These are phyloP conservation scores for Fusarium sp. DNA, from an alignment of 2,329 filamentous ascomycete species.

Conservation along the genomic window DNA sequence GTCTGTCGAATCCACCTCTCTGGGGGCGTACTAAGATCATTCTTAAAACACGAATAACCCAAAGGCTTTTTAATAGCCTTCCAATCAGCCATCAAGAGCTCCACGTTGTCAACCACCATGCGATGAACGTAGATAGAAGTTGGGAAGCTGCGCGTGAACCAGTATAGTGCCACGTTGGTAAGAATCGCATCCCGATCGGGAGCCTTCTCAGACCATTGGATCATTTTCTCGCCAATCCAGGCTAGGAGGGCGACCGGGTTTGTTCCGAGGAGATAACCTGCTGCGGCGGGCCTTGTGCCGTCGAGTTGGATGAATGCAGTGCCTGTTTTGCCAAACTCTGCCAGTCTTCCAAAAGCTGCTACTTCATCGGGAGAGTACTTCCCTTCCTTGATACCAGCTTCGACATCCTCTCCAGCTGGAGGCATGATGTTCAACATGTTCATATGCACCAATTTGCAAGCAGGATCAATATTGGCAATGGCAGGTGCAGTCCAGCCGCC, in stretches of 20 bases:
- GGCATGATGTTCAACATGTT: constrained; percentile 11
- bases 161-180: constrained; percentile 19
- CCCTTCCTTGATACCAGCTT: neutral
- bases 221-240: constrained; percentile 27
- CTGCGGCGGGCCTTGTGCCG: constrained; percentile 15
- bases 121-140: constrained; percentile 23
- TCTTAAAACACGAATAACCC: constrained; percentile 20
- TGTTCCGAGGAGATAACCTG: constrained; percentile 14
- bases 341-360: neutral
- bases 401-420: neutral
- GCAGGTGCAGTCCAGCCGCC: constrained; percentile 25
- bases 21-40: constrained; percentile 1
- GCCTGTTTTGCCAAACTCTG: constrained; percentile 12
- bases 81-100: constrained; percentile 15
- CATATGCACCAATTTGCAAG: constrained; percentile 23
- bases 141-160: constrained; percentile 17
- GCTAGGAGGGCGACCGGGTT: constrained; percentile 17
- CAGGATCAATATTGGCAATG: constrained; percentile 18
- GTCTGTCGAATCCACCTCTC: constrained; percentile 22
- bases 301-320: constrained; percentile 26
- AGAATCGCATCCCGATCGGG: constrained; percentile 11
- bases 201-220: constrained; percentile 14
- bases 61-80: neutral
- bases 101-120: neutral
- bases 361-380: constrained; percentile 1